phyloP scores from a whole-genome alignment of 23 red algal species.

The Chondrus crispus region DNA sequence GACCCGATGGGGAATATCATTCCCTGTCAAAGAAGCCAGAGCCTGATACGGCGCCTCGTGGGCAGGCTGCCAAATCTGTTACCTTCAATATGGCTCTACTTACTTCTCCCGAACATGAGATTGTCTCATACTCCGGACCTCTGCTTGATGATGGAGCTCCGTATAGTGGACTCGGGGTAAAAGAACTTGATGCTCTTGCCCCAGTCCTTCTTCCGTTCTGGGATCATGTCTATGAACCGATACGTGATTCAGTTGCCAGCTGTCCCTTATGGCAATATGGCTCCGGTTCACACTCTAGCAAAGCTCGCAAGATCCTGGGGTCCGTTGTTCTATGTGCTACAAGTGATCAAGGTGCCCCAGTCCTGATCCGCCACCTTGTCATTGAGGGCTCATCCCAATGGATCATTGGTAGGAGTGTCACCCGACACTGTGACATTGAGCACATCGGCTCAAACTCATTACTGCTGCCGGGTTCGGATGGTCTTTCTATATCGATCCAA shows the following conservation, averaged over 20 bases:
- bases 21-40: background rate
- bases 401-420: background rate
- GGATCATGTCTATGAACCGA: background rate
- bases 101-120: background rate
- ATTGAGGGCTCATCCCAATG: background rate
- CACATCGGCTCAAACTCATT: background rate
- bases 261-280: constrained; percentile 7
- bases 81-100: background rate
- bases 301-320: background rate
- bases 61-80: background rate
- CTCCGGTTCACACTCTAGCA: background rate
- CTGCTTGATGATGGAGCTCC: constrained; percentile 11
- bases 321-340: background rate
- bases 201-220: background rate
- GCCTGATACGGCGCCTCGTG: background rate
- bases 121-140: background rate
- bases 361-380: background rate
- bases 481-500: background rate
- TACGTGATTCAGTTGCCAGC: background rate
- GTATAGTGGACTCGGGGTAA: background rate
- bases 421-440: background rate
- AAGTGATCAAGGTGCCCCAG: background rate
- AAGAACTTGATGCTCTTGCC: background rate
- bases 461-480: background rate
- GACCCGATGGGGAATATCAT: background rate